Conservation (phyloP, 2,329 filamentous ascomycete species). For the Penicillium sp. region DNA sequence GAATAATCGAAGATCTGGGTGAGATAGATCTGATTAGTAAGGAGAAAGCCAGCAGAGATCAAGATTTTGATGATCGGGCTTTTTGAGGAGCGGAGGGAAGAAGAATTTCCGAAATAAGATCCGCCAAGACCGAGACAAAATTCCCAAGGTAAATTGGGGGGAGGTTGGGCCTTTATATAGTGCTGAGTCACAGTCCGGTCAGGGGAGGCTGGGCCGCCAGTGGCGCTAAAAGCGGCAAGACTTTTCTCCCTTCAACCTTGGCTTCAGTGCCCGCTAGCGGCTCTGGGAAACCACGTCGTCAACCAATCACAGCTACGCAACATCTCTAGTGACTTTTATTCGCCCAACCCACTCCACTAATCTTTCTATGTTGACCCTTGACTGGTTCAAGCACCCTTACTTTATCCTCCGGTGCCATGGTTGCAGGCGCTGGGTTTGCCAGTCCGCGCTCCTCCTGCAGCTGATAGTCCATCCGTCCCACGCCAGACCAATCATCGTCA, state of each 20-base stretch:
- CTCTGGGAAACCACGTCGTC: constrained; percentile 15
- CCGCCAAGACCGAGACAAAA: constrained; percentile 41
- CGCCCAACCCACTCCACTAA: neutral
- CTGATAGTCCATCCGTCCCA: constrained; percentile 23
- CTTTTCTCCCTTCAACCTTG: constrained; percentile 29
- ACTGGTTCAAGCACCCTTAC: constrained; percentile 26
- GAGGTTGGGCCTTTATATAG: constrained; percentile 43
- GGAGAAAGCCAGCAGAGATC: constrained; percentile 20
- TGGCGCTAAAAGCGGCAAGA: constrained; percentile 40
- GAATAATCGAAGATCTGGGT: constrained; percentile 6
- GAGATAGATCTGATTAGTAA: constrained; percentile 18
- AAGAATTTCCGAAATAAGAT: constrained; percentile 32
- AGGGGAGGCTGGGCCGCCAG: constrained; percentile 38
- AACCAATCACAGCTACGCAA: constrained; percentile 1
- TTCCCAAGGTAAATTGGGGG: constrained; percentile 30
- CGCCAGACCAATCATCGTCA: constrained; percentile 28
- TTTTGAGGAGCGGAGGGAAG: constrained; percentile 25
- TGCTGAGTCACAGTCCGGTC: constrained; percentile 35
- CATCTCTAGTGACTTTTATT: neutral
- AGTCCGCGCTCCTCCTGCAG: constrained; percentile 31
- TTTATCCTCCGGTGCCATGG: constrained; percentile 28
- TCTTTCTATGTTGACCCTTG: constrained; percentile 1
- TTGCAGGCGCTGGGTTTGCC: constrained; percentile 27
- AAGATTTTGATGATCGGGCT: constrained; percentile 9
- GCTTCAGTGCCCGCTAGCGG: constrained; percentile 22